Evolutionary conservation across 2,329 filamentous ascomycete species (phyloP).

Genomic region (Penicillium expansum): DNA sequence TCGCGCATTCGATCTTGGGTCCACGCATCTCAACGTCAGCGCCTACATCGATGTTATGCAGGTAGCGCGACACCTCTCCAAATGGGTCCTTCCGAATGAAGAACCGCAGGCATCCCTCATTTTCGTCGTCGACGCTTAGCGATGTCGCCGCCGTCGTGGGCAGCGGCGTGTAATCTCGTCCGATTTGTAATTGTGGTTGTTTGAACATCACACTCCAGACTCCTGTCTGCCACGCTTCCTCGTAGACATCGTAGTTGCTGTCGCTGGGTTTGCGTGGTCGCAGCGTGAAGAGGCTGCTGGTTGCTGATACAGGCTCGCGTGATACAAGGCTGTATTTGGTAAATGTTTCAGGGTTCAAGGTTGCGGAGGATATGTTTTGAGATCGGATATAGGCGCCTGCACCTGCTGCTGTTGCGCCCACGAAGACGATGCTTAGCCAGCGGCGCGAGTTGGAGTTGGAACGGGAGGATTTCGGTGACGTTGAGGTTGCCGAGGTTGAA

Average conservation of each 20-base stretch:
- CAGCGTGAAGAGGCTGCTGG: conserved; percentile 47
- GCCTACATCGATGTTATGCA: conserved; percentile 63
- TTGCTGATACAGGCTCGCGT: conserved; percentile 46
- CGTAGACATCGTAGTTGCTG: conserved; percentile 40
- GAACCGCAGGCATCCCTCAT: conserved; percentile 59
- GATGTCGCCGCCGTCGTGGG: conserved; percentile 39
- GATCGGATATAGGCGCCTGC: conserved; percentile 38
- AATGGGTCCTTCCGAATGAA: conserved; percentile 73
- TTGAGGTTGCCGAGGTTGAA: conserved; percentile 15
- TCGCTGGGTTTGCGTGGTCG: conserved; percentile 34
- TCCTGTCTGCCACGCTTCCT: conserved; percentile 57
- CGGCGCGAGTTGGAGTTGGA: conserved; percentile 25
- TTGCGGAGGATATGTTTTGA: conserved; percentile 24
- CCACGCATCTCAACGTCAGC: conserved; percentile 73
- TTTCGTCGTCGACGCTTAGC: conserved; percentile 27
- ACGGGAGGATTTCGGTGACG: conserved; percentile 15
- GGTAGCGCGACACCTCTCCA: conserved; percentile 83
- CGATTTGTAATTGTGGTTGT: conserved; percentile 91
- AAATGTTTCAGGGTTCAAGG: conserved; percentile 40
- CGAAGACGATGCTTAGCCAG: conserved; percentile 36
- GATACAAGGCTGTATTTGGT: conserved; percentile 43
- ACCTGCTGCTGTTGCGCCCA: conserved; percentile 37
- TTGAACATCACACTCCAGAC: conserved; percentile 91
- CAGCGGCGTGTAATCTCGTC: conserved; percentile 84
- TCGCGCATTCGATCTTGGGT: conserved; percentile 66